Percentiles rank a stretch among this genome's conserved stretches.
These are phyloP conservation scores for Candida krabiensis DNA, from an alignment of 805 yeast genomes.

Conservation along the genomic window DNA sequence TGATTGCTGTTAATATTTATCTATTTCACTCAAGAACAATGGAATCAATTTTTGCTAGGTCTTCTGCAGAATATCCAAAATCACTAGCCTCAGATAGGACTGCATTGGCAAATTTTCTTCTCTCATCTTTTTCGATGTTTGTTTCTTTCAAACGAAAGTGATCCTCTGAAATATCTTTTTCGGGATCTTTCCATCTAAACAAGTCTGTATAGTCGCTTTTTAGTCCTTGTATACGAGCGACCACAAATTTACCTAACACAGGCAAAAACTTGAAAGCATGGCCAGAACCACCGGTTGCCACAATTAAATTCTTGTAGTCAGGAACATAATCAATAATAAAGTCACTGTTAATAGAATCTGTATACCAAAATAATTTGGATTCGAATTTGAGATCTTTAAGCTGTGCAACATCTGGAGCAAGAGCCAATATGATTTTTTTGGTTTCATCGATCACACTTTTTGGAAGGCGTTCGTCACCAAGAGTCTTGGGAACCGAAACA, in stretches of 20 bases:
- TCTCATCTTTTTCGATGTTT: slow-evolving; percentile 8
- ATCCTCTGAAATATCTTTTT: slow-evolving; percentile 12
- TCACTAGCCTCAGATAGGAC: slow-evolving; percentile 1
- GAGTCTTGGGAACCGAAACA: slow-evolving; percentile 10
- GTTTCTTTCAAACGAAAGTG: slow-evolving; percentile 14
- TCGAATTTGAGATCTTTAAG: slow-evolving; percentile 7
- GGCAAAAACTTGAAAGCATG: slow-evolving; percentile 28
- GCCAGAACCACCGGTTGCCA: slow-evolving; percentile 25
- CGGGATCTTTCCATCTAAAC: slow-evolving; percentile 20
- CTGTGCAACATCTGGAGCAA: slow-evolving; percentile 19
- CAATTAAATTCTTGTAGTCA: slow-evolving; percentile 15
- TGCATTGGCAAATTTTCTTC: slow-evolving; percentile 9
- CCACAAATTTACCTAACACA: slow-evolving; percentile 18
- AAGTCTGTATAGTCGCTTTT: slow-evolving; percentile 13
- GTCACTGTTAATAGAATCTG: slow-evolving; percentile 25
- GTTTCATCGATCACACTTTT: slow-evolving; percentile 16
- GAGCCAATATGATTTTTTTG: slow-evolving; percentile 12
- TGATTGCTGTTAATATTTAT: too few species aligned
- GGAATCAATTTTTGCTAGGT: too few species aligned
- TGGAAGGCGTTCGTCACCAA: slow-evolving; percentile 16
- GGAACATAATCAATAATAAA: slow-evolving; percentile 27
- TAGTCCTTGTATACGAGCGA: slow-evolving; percentile 12
- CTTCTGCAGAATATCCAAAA: slow-evolving; percentile 3
- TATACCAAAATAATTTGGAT: slow-evolving; percentile 19
- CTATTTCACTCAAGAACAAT: too few species aligned